Evolutionary conservation across 495 filamentous ascomycete genomes (phyloP).

Genomic region (Tuber melanosporum): DNA sequence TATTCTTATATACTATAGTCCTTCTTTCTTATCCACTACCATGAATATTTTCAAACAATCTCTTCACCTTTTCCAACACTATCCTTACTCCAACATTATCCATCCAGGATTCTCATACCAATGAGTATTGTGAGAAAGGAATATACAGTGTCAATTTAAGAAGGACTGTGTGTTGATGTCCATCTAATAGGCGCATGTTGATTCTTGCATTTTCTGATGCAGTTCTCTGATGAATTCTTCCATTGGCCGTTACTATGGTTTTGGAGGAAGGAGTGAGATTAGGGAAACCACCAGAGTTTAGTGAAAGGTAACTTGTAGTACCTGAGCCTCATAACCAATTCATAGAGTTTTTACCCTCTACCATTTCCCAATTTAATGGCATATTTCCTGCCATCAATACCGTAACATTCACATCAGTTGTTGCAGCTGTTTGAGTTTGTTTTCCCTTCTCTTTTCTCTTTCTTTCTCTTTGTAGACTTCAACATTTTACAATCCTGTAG

Average conservation of each 20-base stretch:
- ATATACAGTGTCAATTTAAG: neutral
- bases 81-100: neutral
- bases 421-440: too few species aligned
- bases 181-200: neutral
- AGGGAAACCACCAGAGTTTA: neutral
- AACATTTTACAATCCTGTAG: too few species aligned
- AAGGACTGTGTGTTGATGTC: neutral
- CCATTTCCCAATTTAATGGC: too few species aligned
- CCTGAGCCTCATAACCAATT: too few species aligned
- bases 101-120: neutral
- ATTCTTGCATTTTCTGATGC: neutral
- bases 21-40: neutral
- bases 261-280: neutral
- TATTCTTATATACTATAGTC: neutral
- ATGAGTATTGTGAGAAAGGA: neutral
- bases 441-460: too few species aligned
- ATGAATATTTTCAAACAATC: neutral
- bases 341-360: too few species aligned
- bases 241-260: neutral
- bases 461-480: too few species aligned
- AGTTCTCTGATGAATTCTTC: neutral
- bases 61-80: neutral
- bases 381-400: too few species aligned
- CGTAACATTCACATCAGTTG: too few species aligned
- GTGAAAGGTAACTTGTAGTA: too few species aligned